A percentile compares a stretch with the other conserved stretches of the same genome.
phyloP scores from a whole-genome alignment of 768 basidiomycete species.

The Lactarius quietus region DNA sequence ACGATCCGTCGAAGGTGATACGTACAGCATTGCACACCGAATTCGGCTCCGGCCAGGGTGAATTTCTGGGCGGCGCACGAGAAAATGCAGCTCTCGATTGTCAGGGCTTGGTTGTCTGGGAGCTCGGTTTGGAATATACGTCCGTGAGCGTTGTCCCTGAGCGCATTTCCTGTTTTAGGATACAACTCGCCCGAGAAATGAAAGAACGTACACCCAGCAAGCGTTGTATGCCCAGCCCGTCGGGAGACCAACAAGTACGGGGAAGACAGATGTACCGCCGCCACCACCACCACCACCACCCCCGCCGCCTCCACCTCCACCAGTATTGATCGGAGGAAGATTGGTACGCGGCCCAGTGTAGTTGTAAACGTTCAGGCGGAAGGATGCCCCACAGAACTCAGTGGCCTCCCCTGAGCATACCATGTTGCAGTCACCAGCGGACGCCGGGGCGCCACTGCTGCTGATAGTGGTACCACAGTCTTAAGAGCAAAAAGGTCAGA shows the following conservation, averaged over 20 bases:
- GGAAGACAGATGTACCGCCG: constrained; percentile 19
- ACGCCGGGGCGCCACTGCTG: constrained; percentile 45
- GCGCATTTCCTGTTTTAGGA: constrained; percentile 4
- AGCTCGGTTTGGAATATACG: constrained; percentile 51
- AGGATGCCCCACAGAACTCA: constrained; percentile 72
- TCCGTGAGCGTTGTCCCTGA: constrained; percentile 57
- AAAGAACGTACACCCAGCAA: constrained; percentile 49
- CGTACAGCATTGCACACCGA: constrained; percentile 48
- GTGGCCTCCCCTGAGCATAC: constrained; percentile 56
- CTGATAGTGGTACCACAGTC: constrained; percentile 49
- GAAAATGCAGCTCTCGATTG: constrained; percentile 60
- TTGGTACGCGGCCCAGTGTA: constrained; percentile 65
- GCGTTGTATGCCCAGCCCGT: constrained; percentile 24
- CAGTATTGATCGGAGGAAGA: constrained; percentile 33
- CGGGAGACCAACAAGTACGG: constrained; percentile 15
- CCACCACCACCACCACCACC: constrained; percentile 28
- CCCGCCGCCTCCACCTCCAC: constrained; percentile 32
- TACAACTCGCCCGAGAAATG: background rate
- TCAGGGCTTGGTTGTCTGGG: constrained; percentile 40
- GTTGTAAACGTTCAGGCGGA: constrained; percentile 63
- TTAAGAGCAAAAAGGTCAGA: constrained; percentile 25
- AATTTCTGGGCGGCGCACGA: constrained; percentile 54
- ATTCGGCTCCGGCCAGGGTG: constrained; percentile 71
- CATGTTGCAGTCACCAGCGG: constrained; percentile 62
- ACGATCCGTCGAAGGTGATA: constrained; percentile 14